These are phyloP conservation scores for Quercus tomentella DNA, from an alignment of 331 rosid species.

Conservation along the genomic window DNA sequence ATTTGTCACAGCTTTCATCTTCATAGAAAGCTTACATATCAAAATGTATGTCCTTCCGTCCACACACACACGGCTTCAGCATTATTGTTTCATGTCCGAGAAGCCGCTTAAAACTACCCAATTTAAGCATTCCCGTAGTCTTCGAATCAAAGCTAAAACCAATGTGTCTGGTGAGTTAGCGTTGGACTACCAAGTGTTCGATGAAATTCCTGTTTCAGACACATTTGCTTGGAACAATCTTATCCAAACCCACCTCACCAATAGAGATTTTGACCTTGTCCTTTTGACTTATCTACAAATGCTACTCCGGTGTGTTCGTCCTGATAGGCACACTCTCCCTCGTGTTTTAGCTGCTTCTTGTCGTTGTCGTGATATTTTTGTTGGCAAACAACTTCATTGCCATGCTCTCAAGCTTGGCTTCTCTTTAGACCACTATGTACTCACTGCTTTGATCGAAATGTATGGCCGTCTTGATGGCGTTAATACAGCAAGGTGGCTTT, in stretches of 20 bases:
- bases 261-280: conserved; percentile 27
- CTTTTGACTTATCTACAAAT: conserved; percentile 48
- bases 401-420: conserved; percentile 55
- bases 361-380: conserved; percentile 25
- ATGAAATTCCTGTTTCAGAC: conserved; percentile 49
- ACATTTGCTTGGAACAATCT: conserved; percentile 69
- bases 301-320: conserved; percentile 43
- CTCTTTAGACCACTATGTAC: conserved; percentile 37
- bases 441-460: conserved; percentile 53
- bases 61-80: neutral
- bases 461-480: conserved; percentile 46
- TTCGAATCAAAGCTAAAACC: neutral
- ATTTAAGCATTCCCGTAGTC: neutral
- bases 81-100: neutral
- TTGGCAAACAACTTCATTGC: conserved; percentile 59
- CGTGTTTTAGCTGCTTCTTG: conserved; percentile 54
- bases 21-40: neutral
- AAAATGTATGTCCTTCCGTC: neutral
- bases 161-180: neutral
- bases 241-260: conserved; percentile 51
- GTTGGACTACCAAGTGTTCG: conserved; percentile 35
- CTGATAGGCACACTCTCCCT: conserved; percentile 68
- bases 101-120: conserved; percentile 3
- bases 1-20: no score
- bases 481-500: conserved; percentile 39